phyloP scores from a whole-genome alignment of 139 green algal genomes.

The Spirogloea muscicola region DNA sequence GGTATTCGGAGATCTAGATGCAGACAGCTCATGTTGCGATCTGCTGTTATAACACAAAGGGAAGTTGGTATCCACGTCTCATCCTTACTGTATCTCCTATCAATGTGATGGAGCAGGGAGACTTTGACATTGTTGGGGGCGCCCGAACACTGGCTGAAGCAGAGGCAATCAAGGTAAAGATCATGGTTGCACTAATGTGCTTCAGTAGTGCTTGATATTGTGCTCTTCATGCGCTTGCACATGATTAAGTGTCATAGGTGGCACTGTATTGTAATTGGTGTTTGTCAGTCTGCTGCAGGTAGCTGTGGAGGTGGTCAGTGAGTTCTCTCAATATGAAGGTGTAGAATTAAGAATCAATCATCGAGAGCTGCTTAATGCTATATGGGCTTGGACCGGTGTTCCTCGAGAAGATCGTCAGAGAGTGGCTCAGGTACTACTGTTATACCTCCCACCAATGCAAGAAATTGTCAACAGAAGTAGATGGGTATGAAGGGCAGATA shows the following conservation, averaged over 20 bases:
- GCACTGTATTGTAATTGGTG: background rate
- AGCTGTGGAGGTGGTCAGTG: conserved; percentile 48
- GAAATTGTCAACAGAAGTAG: background rate
- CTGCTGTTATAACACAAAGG: too few relatives aligned
- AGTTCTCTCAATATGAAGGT: conserved; percentile 11
- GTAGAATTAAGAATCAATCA: conserved; percentile 61
- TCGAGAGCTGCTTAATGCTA: conserved; percentile 54
- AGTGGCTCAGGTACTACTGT: conserved; percentile 6
- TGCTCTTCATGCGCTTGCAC: background rate
- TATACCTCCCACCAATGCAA: background rate
- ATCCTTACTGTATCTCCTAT: background rate
- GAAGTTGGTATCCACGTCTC: background rate
- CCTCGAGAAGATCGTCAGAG: background rate
- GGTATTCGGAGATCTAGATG: too few relatives aligned
- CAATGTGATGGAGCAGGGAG: conserved; percentile 48
- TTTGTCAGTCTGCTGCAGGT: too few relatives aligned
- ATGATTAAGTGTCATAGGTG: background rate
- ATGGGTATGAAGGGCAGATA: background rate
- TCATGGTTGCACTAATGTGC: background rate
- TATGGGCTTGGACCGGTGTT: conserved; percentile 23
- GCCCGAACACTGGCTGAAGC: conserved; percentile 38
- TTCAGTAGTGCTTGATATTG: background rate
- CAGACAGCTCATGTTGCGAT: too few relatives aligned
- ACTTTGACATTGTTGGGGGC: conserved; percentile 66
- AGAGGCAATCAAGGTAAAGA: conserved; percentile 50